Percentiles rank a stretch among this genome's conserved stretches.
These are phyloP conservation scores for Protomyces inundatus DNA, from an alignment of 1,139 yeast species.

Conservation along the genomic window DNA sequence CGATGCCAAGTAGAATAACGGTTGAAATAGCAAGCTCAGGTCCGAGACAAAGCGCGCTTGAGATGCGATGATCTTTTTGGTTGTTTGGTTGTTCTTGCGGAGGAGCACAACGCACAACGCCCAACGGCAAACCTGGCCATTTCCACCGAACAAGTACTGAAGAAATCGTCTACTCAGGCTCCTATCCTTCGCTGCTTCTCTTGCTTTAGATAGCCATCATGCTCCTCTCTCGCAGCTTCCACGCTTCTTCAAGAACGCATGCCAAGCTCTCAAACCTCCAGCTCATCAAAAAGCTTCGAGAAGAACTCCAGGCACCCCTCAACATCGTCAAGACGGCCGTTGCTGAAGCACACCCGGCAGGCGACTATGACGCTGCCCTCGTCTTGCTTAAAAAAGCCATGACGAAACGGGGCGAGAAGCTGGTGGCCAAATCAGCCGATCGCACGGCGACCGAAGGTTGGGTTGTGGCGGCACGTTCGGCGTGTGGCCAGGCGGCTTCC, in stretches of 20 bases:
- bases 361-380: slow-evolving; percentile 23
- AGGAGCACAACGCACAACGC: too few species aligned
- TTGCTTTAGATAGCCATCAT: neutral
- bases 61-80: too few species aligned
- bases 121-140: too few species aligned
- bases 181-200: too few species aligned
- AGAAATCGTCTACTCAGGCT: too few species aligned
- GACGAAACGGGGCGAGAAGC: slow-evolving; percentile 24
- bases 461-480: slow-evolving; percentile 12
- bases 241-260: neutral
- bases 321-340: slow-evolving; percentile 21
- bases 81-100: too few species aligned
- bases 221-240: neutral
- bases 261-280: slow-evolving; percentile 7
- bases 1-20: too few species aligned
- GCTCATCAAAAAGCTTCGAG: slow-evolving; percentile 24
- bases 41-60: too few species aligned
- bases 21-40: too few species aligned
- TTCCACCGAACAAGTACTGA: too few species aligned
- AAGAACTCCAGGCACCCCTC: slow-evolving; percentile 19
- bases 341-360: slow-evolving; percentile 11
- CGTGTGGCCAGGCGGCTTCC: slow-evolving; percentile 1
- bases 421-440: slow-evolving; percentile 23
- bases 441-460: slow-evolving; percentile 27
- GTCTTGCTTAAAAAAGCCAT: slow-evolving; percentile 13